phyloP scores from a whole-genome alignment of 352 stramenopile species.

The Plasmopara muralis region DNA sequence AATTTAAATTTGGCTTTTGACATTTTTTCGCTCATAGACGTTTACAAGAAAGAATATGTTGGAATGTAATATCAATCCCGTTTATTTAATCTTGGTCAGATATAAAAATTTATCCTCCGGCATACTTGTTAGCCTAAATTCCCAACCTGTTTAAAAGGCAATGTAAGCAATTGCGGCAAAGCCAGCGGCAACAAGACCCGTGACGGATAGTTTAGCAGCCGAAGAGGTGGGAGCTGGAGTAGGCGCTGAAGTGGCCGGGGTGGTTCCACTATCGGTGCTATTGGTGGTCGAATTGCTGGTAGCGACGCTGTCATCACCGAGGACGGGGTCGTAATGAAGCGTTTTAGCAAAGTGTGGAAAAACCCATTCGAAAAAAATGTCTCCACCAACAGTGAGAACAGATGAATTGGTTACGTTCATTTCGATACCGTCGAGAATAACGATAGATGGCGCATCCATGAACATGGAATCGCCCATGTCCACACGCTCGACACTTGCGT shows the following conservation, averaged over 20 bases:
- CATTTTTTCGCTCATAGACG: too few species aligned
- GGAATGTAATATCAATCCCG: too few species aligned
- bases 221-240: slow-evolving; percentile 5
- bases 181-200: slow-evolving; percentile 6
- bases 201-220: slow-evolving; percentile 6
- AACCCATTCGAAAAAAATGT: slow-evolving; percentile 29
- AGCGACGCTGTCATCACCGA: slow-evolving; percentile 18
- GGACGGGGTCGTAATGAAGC: slow-evolving; percentile 51
- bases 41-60: too few species aligned
- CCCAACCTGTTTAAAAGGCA: slow-evolving; percentile 5
- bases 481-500: slow-evolving; percentile 20
- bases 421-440: slow-evolving; percentile 13
- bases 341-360: slow-evolving; percentile 31
- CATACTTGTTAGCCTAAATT: too few species aligned
- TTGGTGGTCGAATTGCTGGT: slow-evolving; percentile 1
- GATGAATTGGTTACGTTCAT: slow-evolving; percentile 23
- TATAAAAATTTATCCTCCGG: not conserved
- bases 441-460: slow-evolving; percentile 25
- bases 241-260: slow-evolving; percentile 2
- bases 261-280: not conserved
- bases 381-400: slow-evolving; percentile 8
- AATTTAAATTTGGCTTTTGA: too few species aligned
- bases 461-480: slow-evolving; percentile 34
- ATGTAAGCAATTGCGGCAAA: slow-evolving; percentile 6
- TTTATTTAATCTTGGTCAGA: not conserved